Evolutionary conservation across 2,329 filamentous ascomycete species (phyloP), one percentile per base, ranked within the genome.

Genomic region (Zasmidium angulare): DNA sequence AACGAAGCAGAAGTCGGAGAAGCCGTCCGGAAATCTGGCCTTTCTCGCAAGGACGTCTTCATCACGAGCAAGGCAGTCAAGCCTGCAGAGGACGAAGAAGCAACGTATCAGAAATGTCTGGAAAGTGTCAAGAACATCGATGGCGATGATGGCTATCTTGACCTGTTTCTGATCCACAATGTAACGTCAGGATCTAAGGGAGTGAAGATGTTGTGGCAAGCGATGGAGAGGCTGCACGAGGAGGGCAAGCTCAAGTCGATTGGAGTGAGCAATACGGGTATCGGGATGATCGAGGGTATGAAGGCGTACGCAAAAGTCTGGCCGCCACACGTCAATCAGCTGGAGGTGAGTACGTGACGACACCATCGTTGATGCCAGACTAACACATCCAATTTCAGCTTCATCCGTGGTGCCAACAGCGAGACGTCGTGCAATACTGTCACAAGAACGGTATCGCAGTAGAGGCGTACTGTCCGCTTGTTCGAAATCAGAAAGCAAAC

Each of bases 241-340:
- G 82, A 86, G 63, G 87, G 86, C 3, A 84, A 80, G 64, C 81
- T 84, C 46, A 85, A 81, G 73, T 82, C 81, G 40, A 90, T 91
- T 67, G 89, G 89, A 0, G 88, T 91, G 54, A 89, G 86, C 72
- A 91, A 91, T 69, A 91, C 84, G 67, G 86, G 86, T 1, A 81
- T 86, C 50, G 79, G 81, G 47, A 85, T 90, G 69, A 83, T 91
- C 22, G 84, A 91, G 69, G 86, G 89, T 73, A 80, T 91, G 78
- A 87, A 84, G 72, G 71, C 74, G 24, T 87, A 85, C 71, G 87
- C 86, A n/a, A 82, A 81, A 50, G 75, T 84, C 2, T 89, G 83
- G 82, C 88, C 88, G 51, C 89, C 88, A n/a, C 82, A 84, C 48
- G 86, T 89, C 6, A 90, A 90, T 69, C 89, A 91, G 72, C 85